These are phyloP conservation scores for Batkoa obscura DNA, from an alignment of 371 early-diverging fungal genomes.

Conservation along the genomic window DNA sequence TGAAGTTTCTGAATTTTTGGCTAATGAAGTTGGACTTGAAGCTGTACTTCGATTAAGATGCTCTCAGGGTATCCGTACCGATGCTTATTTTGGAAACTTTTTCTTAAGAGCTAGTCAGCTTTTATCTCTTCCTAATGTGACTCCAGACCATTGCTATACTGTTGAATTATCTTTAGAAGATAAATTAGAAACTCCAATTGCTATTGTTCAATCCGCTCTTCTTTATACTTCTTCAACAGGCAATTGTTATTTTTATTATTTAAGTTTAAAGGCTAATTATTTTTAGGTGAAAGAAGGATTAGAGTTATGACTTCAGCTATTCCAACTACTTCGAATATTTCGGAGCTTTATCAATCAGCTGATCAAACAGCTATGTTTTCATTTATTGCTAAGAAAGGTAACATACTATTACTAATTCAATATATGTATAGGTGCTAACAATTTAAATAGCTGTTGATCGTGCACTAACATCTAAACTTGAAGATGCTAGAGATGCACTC, in stretches of 20 bases:
- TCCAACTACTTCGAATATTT: slow-evolving; percentile 62
- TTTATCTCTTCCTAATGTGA: slow-evolving; percentile 82
- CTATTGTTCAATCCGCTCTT: slow-evolving; percentile 94
- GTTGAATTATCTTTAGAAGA: slow-evolving; percentile 82
- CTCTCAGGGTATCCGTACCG: slow-evolving; percentile 62
- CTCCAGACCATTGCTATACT: slow-evolving; percentile 83
- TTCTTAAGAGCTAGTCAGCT: slow-evolving; percentile 91
- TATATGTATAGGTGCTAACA: not conserved
- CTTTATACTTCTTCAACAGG: slow-evolving; percentile 67
- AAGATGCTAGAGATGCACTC: slow-evolving; percentile 87
- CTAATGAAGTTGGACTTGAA: slow-evolving; percentile 75
- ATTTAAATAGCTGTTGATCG: slow-evolving; percentile 41
- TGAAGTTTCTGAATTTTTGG: slow-evolving; percentile 71
- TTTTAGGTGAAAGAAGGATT: slow-evolving; percentile 76
- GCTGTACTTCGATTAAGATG: slow-evolving; percentile 92
- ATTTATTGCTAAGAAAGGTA: slow-evolving; percentile 68
- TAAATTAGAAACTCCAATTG: slow-evolving; percentile 48
- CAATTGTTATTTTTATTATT: slow-evolving; percentile 1
- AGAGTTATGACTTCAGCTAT: slow-evolving; percentile 84
- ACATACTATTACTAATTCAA: no score
- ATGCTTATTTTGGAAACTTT: slow-evolving; percentile 89
- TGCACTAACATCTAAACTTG: slow-evolving; percentile 64
- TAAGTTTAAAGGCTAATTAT: not conserved
- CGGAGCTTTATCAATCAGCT: slow-evolving; percentile 61
- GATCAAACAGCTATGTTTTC: slow-evolving; percentile 72